A percentile compares a stretch with the other conserved stretches of the same genome.
phyloP scores from a whole-genome alignment of 345 rosid genomes.

The Rhodamnia argentea region DNA sequence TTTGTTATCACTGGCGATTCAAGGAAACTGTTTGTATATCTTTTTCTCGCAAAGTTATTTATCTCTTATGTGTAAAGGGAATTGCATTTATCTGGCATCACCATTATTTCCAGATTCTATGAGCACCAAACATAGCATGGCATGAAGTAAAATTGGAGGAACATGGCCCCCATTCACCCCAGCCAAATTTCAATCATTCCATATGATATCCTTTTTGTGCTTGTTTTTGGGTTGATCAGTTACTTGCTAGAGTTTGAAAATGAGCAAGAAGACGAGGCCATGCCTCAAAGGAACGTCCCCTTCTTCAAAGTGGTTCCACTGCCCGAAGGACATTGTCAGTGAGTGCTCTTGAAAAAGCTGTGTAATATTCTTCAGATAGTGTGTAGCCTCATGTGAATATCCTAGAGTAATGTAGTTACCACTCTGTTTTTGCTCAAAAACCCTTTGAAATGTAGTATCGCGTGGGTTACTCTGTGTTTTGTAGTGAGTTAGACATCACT shows the following conservation, averaged over 20 bases:
- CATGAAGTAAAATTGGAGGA: neutral
- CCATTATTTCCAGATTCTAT: neutral
- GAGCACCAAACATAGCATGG: neutral
- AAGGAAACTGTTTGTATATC: neutral
- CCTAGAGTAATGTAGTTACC: neutral
- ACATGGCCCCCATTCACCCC: too few species aligned
- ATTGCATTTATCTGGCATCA: neutral
- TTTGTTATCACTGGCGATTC: too few species aligned
- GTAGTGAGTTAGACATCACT: neutral
- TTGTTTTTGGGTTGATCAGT: slow-evolving; percentile 22
- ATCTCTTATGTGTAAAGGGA: neutral
- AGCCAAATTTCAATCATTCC: neutral
- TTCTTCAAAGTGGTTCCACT: slow-evolving; percentile 71
- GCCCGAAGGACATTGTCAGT: slow-evolving; percentile 81
- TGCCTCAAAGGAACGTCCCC: slow-evolving; percentile 82
- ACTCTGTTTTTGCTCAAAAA: neutral
- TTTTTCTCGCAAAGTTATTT: neutral
- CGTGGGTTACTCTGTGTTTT: neutral
- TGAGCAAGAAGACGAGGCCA: slow-evolving; percentile 89
- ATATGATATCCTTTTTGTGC: neutral
- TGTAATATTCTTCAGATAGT: neutral
- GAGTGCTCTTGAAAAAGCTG: slow-evolving; percentile 1
- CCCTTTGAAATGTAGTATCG: neutral
- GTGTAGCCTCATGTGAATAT: neutral
- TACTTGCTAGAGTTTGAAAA: slow-evolving; percentile 89